Percentiles rank a stretch among this genome's conserved stretches.
Conservation (phyloP, 768 basidiomycete species). For the Psilocybe cubensis region DNA sequence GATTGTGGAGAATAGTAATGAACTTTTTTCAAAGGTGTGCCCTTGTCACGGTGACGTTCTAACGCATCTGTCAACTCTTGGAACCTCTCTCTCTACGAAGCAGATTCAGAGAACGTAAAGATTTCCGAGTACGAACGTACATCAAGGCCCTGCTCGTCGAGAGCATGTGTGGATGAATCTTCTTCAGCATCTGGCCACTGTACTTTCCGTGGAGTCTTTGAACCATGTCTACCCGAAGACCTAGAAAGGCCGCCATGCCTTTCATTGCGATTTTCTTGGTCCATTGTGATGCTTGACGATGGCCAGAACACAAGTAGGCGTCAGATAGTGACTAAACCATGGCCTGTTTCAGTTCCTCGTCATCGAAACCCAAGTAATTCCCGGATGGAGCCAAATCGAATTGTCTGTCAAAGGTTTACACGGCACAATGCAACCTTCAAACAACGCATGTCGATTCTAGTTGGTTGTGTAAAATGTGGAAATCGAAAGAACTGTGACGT, state of each 20-base stretch:
- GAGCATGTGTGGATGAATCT: slow-evolving; percentile 34
- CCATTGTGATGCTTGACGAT: background rate
- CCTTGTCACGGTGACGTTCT: slow-evolving; percentile 46
- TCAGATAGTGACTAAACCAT: background rate
- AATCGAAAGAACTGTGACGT: too few relatives aligned
- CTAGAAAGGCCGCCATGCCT: background rate
- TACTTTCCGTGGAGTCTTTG: slow-evolving; percentile 54
- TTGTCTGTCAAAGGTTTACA: background rate
- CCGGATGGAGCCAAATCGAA: slow-evolving; percentile 9
- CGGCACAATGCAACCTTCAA: too few relatives aligned
- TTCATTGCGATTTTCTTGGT: background rate
- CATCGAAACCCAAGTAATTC: background rate
- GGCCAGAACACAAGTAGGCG: background rate
- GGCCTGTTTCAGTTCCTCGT: slow-evolving; percentile 7
- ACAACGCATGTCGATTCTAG: background rate
- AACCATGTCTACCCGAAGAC: slow-evolving; percentile 26
- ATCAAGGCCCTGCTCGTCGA: slow-evolving; percentile 59
- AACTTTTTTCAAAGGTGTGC: slow-evolving; percentile 22
- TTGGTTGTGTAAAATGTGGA: too few relatives aligned
- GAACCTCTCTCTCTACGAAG: slow-evolving; percentile 49
- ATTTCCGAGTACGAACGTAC: slow-evolving; percentile 36
- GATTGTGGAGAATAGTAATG: slow-evolving; percentile 35
- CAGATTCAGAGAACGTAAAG: slow-evolving; percentile 4
- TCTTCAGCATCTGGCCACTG: slow-evolving; percentile 47
- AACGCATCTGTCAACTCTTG: slow-evolving; percentile 48